These are phyloP conservation scores for Mycena kentingensis DNA, from an alignment of 768 basidiomycete species.

Conservation along the genomic window DNA sequence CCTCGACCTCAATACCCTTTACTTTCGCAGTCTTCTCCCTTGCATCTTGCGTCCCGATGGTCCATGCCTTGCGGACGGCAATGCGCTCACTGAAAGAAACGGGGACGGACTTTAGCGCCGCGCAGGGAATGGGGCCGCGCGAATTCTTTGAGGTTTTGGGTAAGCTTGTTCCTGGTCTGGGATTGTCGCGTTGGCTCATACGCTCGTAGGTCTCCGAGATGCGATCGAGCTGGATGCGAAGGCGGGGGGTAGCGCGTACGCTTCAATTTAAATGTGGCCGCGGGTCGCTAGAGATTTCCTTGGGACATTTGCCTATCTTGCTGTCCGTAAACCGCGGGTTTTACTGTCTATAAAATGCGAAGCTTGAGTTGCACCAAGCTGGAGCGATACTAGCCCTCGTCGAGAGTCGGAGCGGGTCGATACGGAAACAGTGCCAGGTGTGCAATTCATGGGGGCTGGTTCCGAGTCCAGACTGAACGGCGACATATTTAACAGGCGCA, in stretches of 20 bases:
- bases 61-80: constrained; percentile 77
- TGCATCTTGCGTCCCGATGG: constrained; percentile 74
- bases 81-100: constrained; percentile 77
- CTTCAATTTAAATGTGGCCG: neutral
- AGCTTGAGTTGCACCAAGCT: no score
- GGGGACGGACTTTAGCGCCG: constrained; percentile 65
- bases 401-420: no score
- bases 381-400: no score
- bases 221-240: constrained; percentile 1
- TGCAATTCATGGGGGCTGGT: no score
- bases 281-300: no score
- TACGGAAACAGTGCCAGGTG: no score
- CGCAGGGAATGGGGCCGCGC: constrained; percentile 73
- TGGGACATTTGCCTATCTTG: no score
- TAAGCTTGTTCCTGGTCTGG: no score
- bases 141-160: constrained; percentile 80
- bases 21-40: constrained; percentile 72
- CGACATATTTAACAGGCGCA: neutral
- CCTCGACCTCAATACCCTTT: neutral
- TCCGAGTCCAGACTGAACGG: neutral
- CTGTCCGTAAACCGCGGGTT: no score
- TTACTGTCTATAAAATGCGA: no score
- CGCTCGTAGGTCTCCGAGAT: neutral
- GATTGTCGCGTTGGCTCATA: no score
- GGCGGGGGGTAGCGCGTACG: neutral